These are phyloP conservation scores for Colletotrichum australisinense DNA, from an alignment of 2,329 filamentous ascomycete genomes.

Conservation along the genomic window DNA sequence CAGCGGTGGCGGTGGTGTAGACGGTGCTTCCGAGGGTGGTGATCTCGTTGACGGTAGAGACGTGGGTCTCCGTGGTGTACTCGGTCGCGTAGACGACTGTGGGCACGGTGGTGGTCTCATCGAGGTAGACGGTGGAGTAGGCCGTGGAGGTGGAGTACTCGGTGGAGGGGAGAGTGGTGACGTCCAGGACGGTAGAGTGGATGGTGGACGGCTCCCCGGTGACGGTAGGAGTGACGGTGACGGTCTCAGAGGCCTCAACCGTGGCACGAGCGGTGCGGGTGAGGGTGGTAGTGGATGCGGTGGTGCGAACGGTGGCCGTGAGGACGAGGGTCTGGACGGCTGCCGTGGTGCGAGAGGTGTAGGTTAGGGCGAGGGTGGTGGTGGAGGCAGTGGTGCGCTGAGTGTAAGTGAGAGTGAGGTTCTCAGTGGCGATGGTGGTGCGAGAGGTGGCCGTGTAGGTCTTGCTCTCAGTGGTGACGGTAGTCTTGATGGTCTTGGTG, in stretches of 20 bases:
- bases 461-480: slow-evolving; percentile 6
- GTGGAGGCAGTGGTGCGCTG: slow-evolving; percentile 4
- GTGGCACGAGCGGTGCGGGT: slow-evolving; percentile 14
- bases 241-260: neutral
- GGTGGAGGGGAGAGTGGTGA: slow-evolving; percentile 7
- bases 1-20: slow-evolving; percentile 3
- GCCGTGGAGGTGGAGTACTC: neutral
- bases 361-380: slow-evolving; percentile 3
- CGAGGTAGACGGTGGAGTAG: slow-evolving; percentile 2
- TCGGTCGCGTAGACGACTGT: neutral
- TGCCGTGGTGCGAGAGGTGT: slow-evolving; percentile 1
- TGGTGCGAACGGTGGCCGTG: neutral
- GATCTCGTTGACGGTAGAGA: neutral
- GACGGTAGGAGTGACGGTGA: slow-evolving; percentile 2
- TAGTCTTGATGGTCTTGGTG: slow-evolving; percentile 5
- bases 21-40: slow-evolving; percentile 13
- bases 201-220: slow-evolving; percentile 4
- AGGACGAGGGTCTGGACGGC: neutral
- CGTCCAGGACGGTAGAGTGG: slow-evolving; percentile 1
- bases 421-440: slow-evolving; percentile 10
- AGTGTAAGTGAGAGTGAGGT: slow-evolving; percentile 9
- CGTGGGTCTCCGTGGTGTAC: neutral
- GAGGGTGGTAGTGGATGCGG: neutral
- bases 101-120: slow-evolving; percentile 4
- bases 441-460: slow-evolving; percentile 8